Evolutionary conservation across 129 eudicot genomes (phyloP).

Genomic region (Solidago caesia): DNA sequence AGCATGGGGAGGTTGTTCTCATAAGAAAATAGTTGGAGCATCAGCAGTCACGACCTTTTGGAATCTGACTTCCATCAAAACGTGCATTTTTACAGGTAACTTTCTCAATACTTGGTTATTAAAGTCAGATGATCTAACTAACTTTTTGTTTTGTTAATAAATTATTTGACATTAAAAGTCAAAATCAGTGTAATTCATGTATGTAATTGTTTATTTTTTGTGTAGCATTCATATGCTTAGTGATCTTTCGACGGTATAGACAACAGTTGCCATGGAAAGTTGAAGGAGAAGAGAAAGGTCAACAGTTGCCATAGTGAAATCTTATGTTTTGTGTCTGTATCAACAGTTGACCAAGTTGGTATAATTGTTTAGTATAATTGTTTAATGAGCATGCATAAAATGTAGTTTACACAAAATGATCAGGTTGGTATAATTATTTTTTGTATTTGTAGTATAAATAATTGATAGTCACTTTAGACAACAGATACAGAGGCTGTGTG

Average conservation of each 20-base stretch:
- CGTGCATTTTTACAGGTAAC: slow-evolving; percentile 77
- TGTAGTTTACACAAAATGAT: no score
- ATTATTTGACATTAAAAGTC: neutral
- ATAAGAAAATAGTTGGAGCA: slow-evolving; percentile 64
- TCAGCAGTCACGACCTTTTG: slow-evolving; percentile 73
- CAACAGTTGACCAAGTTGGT: no score
- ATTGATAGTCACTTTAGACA: no score
- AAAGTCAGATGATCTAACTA: neutral
- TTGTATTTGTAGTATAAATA: no score
- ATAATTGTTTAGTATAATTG: no score
- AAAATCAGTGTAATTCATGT: neutral
- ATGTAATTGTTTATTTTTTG: slow-evolving; percentile 1
- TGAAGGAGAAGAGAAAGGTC: slow-evolving; percentile 41
- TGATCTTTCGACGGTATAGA: slow-evolving; percentile 46
- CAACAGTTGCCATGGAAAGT: slow-evolving; percentile 40
- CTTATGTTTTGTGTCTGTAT: no score
- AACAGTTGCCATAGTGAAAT: no score
- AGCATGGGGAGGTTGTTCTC: slow-evolving; percentile 79
- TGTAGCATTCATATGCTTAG: slow-evolving; percentile 44
- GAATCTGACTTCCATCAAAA: slow-evolving; percentile 66
- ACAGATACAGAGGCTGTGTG: no score
- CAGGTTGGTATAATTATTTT: no score
- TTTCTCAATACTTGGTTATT: neutral
- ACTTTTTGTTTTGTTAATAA: neutral
- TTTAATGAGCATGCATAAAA: no score